Base-by-base conservation (phyloP, 208 protist genomes). In the Jaenimonas drosophilae region DNA sequence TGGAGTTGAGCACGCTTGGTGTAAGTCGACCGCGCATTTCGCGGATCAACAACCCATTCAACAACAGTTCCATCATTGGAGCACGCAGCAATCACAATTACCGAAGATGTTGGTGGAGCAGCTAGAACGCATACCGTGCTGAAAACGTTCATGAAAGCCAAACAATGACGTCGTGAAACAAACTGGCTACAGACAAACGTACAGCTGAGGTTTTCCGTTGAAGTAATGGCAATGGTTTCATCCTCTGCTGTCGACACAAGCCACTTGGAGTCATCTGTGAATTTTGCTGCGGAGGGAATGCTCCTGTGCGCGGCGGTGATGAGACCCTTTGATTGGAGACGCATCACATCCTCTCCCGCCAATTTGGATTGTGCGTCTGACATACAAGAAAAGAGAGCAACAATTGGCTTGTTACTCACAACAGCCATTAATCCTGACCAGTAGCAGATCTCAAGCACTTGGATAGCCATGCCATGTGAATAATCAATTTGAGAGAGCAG, bases 141-240 rank as follows among this genome's bases (percentile, higher is more conserved):
- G 51, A 93, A 76, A 1, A 78, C 85, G 52, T 82, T 87, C 75
- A 88, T 82, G 54, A 93, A 89, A 7, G 70, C 75, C 21, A 89
- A 52, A 54, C 85, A 93, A 42, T 73, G 68, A 21, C 85, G 70
- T 23, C 64, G 49, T 4, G 68, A 83, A 7, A 86, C 61, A 56
- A 87, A 72, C 30, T 65, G 46, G 11, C 54, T 50, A 54, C 77
- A 90, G 1, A 72, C 49, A 55, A 84, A 82, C 20, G 49, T 70
- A 20, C 49, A 53, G 28, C 54, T 45, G 14, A 64, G 59, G 36
- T 84, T 59, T n/a, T 16, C 29, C 16, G 90, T 64, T 3, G 65
- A 76, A 2, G 65, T 74, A 1, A 93, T 56, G 17, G 67, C 62
- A 23, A 93, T 53, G 3, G 66, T 79, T 49, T 90, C 80, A 34